Evolutionary conservation across 768 basidiomycete species (phyloP).

Genomic region (Calvatia gigantea): DNA sequence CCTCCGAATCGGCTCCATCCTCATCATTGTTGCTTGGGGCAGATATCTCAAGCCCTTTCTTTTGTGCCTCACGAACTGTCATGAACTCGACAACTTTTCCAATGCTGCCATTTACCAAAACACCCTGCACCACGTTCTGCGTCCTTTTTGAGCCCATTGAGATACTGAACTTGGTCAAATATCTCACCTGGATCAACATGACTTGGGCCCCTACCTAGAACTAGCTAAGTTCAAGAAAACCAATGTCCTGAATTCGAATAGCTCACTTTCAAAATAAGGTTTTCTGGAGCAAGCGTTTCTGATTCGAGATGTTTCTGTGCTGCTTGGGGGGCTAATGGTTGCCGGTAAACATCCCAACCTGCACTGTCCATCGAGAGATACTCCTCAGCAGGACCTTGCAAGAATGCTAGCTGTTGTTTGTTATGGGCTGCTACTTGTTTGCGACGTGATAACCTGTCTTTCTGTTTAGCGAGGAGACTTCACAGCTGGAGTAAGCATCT

Average conservation of each 20-base stretch:
- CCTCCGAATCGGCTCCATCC: neutral
- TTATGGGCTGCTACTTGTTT: slow-evolving; percentile 79
- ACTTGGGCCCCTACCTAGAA: slow-evolving; percentile 73
- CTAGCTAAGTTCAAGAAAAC: neutral
- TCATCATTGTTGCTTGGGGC: slow-evolving; percentile 11
- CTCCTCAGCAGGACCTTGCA: slow-evolving; percentile 32
- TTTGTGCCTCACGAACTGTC: slow-evolving; percentile 44
- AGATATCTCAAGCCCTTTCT: slow-evolving; percentile 32
- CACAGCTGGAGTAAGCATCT: neutral
- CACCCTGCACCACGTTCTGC: slow-evolving; percentile 60
- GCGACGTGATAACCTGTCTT: slow-evolving; percentile 66
- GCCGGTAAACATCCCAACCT: slow-evolving; percentile 35
- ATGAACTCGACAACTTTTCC: slow-evolving; percentile 51
- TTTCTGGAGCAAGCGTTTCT: slow-evolving; percentile 38
- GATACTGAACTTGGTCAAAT: neutral
- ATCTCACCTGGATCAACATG: slow-evolving; percentile 61
- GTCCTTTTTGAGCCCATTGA: neutral
- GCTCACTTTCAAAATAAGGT: slow-evolving; percentile 46
- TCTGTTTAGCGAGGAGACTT: neutral
- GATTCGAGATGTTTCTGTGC: slow-evolving; percentile 37
- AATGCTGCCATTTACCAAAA: slow-evolving; percentile 64
- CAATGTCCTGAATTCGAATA: neutral
- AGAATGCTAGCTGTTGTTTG: slow-evolving; percentile 45
- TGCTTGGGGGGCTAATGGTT: slow-evolving; percentile 25
- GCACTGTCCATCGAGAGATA: slow-evolving; percentile 42